phyloP scores from a whole-genome alignment of 2,329 filamentous ascomycete species.

The Zymoseptoria tritici region DNA sequence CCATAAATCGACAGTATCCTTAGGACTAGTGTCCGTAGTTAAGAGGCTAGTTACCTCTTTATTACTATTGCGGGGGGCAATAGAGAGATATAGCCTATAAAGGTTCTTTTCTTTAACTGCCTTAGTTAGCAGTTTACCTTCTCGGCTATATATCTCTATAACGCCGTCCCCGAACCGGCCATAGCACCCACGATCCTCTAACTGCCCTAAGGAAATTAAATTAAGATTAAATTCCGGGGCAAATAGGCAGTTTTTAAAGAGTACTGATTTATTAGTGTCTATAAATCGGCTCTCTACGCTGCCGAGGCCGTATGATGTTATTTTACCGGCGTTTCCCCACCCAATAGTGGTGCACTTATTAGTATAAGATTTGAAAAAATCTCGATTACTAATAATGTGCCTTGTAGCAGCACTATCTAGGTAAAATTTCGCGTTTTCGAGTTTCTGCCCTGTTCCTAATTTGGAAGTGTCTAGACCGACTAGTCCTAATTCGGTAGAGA shows the following conservation, averaged over 20 bases:
- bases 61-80: too few relatives aligned
- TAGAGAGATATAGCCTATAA: constrained; percentile 5
- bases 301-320: background rate
- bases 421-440: background rate
- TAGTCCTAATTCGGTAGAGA: too few relatives aligned
- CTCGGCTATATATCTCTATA: constrained; percentile 2
- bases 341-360: background rate
- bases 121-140: constrained; percentile 1
- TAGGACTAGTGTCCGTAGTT: background rate
- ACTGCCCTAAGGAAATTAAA: constrained; percentile 1
- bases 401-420: background rate
- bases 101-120: background rate
- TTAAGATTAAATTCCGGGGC: background rate
- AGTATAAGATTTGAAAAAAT: background rate
- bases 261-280: constrained; percentile 1
- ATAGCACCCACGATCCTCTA: background rate
- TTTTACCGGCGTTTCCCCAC: background rate
- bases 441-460: background rate
- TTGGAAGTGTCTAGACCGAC: background rate
- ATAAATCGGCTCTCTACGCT: background rate
- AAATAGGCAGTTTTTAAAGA: constrained; percentile 5
- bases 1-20: constrained; percentile 1
- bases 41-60: background rate
- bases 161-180: background rate
- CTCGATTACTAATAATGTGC: constrained; percentile 1